Percentiles rank a stretch among this genome's conserved stretches.
These are phyloP conservation scores for Tetrahymena borealis DNA, from an alignment of 73 alveolate genomes.

Conservation along the genomic window DNA sequence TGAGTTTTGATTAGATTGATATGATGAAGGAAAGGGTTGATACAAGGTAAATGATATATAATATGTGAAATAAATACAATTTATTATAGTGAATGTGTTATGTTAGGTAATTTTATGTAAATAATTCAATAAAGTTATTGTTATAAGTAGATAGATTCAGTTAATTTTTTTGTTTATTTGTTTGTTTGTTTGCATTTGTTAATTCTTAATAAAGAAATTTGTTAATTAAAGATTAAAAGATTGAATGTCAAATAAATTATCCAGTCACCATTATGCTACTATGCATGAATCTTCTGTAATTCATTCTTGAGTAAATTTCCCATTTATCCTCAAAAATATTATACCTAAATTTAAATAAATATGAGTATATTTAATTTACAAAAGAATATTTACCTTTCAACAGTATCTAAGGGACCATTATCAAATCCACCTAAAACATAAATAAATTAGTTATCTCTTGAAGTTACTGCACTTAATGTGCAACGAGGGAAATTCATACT, in stretches of 20 bases:
- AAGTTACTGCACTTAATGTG: conserved; percentile 75
- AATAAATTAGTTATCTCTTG: conserved; percentile 70
- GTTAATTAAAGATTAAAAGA: background rate
- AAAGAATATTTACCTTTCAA: conserved; percentile 68
- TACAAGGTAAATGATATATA: too few relatives aligned
- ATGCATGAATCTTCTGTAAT: background rate
- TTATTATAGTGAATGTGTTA: too few relatives aligned
- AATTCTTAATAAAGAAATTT: too few relatives aligned
- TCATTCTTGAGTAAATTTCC: conserved; percentile 40
- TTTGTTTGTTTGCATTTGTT: too few relatives aligned
- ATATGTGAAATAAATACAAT: too few relatives aligned
- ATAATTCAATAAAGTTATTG: too few relatives aligned
- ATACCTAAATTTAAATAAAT: conserved; percentile 13
- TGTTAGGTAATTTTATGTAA: too few relatives aligned
- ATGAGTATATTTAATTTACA: background rate
- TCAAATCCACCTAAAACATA: conserved; percentile 89
- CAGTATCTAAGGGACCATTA: conserved; percentile 66
- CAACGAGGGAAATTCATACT: conserved; percentile 77
- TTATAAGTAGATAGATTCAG: too few relatives aligned
- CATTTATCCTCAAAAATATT: conserved; percentile 69
- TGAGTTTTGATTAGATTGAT: too few relatives aligned
- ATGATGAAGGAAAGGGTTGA: too few relatives aligned
- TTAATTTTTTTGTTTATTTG: too few relatives aligned
- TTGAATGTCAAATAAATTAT: background rate
- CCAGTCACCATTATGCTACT: background rate